Percentiles rank a stretch among this genome's conserved stretches.
Conservation (phyloP, 2,329 filamentous ascomycete species). For the Alternaria brassicicola region DNA sequence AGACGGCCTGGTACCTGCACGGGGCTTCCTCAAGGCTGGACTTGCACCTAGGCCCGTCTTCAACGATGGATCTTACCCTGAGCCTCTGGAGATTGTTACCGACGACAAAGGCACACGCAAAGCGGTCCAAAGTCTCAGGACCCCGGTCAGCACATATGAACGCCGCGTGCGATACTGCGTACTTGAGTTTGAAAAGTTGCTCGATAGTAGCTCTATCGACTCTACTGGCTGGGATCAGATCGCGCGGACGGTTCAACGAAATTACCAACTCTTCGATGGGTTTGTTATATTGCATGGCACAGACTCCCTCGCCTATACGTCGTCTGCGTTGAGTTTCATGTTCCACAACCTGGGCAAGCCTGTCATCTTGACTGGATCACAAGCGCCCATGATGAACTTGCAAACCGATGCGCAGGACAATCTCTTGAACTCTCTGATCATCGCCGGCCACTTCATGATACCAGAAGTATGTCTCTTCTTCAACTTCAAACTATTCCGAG, state of each 20-base stretch:
- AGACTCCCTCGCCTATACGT: constrained; percentile 85
- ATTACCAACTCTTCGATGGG: constrained; percentile 87
- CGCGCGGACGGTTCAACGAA: constrained; percentile 76
- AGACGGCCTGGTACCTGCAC: constrained; percentile 75
- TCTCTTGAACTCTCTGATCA: constrained; percentile 82
- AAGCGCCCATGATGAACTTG: constrained; percentile 84
- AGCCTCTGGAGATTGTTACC: constrained; percentile 62
- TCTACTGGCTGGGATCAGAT: constrained; percentile 86
- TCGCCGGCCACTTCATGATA: constrained; percentile 90
- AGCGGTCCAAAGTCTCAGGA: constrained; percentile 72
- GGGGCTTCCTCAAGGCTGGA: constrained; percentile 79
- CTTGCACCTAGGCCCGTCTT: constrained; percentile 84
- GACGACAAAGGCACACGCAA: constrained; percentile 56
- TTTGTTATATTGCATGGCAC: constrained; percentile 93
- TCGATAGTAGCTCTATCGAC: constrained; percentile 90
- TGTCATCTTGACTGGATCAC: constrained; percentile 75
- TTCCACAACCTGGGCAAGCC: constrained; percentile 88
- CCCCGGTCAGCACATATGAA: constrained; percentile 78
- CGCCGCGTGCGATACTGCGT: constrained; percentile 83
- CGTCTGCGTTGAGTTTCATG: constrained; percentile 92
- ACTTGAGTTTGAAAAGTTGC: constrained; percentile 80
- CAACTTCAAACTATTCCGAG: constrained; percentile 86
- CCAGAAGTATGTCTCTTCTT: constrained; percentile 95
- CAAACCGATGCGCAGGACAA: constrained; percentile 94
- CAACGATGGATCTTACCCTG: constrained; percentile 73